Evolutionary conservation across 202 grass and related monocot species (phyloP).

Genomic region (Eragrostis tef): DNA sequence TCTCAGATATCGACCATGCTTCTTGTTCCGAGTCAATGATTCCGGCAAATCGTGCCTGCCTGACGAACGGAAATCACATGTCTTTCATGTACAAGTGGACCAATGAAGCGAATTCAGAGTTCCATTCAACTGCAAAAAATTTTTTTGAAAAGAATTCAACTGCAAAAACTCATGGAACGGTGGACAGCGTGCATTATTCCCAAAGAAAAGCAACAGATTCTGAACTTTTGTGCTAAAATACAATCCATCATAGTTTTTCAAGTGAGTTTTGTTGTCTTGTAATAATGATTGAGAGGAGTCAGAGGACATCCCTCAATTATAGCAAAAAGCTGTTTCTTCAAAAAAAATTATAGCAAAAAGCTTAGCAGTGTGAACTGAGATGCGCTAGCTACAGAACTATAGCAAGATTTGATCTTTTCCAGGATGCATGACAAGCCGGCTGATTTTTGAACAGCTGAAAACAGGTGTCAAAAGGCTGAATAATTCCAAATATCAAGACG

Average conservation of each 20-base stretch:
- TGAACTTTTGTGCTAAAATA: background rate
- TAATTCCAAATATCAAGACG: slow-evolving; percentile 26
- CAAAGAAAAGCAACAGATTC: background rate
- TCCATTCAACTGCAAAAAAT: background rate
- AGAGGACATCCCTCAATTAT: background rate
- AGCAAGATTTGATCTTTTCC: background rate
- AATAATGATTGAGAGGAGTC: slow-evolving; percentile 10
- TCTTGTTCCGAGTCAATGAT: slow-evolving; percentile 44
- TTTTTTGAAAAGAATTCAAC: too few relatives aligned
- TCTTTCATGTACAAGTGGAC: slow-evolving; percentile 17
- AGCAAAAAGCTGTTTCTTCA: background rate
- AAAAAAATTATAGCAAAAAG: background rate
- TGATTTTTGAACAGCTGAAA: slow-evolving; percentile 45
- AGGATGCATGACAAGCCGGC: slow-evolving; percentile 4
- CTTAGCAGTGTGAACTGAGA: background rate
- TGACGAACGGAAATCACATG: slow-evolving; percentile 48
- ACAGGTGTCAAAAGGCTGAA: slow-evolving; percentile 37
- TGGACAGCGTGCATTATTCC: background rate
- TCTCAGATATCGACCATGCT: slow-evolving; percentile 29
- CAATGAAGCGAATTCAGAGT: slow-evolving; percentile 2
- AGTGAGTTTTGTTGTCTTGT: background rate
- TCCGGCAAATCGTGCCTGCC: slow-evolving; percentile 48
- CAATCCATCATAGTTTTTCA: background rate
- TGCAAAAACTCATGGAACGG: background rate
- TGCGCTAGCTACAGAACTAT: background rate